A percentile compares a stretch with the other conserved stretches of the same genome.
These are phyloP conservation scores for Chaetothyriales sp. DNA, from an alignment of 2,329 filamentous ascomycete genomes.

Conservation along the genomic window DNA sequence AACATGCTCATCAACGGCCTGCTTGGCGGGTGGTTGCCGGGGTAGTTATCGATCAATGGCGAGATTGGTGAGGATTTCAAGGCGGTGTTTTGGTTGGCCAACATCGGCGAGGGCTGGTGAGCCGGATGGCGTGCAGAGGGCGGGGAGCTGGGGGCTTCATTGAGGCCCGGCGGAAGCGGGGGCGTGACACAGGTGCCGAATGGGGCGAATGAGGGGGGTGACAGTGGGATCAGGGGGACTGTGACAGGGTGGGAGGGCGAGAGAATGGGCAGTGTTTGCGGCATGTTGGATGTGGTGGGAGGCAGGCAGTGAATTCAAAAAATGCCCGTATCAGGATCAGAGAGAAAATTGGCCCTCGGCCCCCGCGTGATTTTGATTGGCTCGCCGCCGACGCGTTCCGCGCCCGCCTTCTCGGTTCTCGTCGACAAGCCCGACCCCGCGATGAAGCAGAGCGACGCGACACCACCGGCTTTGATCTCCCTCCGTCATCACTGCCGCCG, in stretches of 20 bases:
- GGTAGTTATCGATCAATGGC: slow-evolving; percentile 57
- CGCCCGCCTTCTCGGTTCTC: too few relatives aligned
- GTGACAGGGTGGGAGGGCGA: background rate
- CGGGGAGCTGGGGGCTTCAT: slow-evolving; percentile 29
- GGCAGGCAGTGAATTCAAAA: too few relatives aligned
- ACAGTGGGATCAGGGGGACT: slow-evolving; percentile 53
- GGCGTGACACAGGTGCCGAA: slow-evolving; percentile 79
- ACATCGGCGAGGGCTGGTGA: slow-evolving; percentile 39
- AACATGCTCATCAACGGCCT: slow-evolving; percentile 74
- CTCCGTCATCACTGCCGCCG: too few relatives aligned
- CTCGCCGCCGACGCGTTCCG: too few relatives aligned
- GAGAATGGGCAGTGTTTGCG: background rate
- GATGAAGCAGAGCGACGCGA: too few relatives aligned
- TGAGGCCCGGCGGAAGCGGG: slow-evolving; percentile 44
- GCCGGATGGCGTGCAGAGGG: slow-evolving; percentile 10
- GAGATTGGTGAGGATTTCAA: slow-evolving; percentile 76
- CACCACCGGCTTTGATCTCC: too few relatives aligned
- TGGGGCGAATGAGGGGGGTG: slow-evolving; percentile 52
- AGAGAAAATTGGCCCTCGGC: too few relatives aligned
- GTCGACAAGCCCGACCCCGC: too few relatives aligned
- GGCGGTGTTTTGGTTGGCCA: slow-evolving; percentile 75
- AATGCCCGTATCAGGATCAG: too few relatives aligned
- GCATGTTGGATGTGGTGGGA: background rate
- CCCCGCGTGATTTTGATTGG: too few relatives aligned
- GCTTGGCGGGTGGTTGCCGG: slow-evolving; percentile 36